Conservation (phyloP, 2,329 filamentous ascomycete genomes). For the Purpureocillium lavendulum region DNA sequence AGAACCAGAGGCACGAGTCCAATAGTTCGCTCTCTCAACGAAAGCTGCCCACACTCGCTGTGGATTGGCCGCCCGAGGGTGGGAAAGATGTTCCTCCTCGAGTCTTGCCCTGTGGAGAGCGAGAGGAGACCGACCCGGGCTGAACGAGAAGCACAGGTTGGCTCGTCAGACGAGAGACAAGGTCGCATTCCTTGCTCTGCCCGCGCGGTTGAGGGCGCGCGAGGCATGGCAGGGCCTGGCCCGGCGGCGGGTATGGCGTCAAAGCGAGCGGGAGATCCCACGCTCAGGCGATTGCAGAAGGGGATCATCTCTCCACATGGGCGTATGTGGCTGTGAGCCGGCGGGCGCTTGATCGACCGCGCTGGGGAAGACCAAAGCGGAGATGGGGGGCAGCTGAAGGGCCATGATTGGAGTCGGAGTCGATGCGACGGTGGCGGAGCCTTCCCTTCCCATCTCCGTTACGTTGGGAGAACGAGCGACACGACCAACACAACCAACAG, state of each 20-base stretch:
- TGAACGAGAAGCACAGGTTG: too few species aligned
- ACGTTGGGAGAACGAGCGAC: too few species aligned
- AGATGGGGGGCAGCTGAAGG: conserved; percentile 2
- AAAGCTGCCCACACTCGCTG: neutral
- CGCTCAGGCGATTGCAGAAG: neutral
- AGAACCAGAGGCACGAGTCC: neutral
- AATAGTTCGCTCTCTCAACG: neutral
- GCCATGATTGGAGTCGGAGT: conserved; percentile 6
- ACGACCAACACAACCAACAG: conserved; percentile 3
- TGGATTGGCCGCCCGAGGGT: neutral
- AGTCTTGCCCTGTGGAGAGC: too few species aligned
- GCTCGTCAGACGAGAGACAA: too few species aligned
- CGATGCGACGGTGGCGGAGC: conserved; percentile 12
- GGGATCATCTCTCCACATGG: conserved; percentile 2
- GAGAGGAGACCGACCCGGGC: too few species aligned
- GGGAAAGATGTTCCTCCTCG: too few species aligned
- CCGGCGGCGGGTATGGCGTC: conserved; percentile 10
- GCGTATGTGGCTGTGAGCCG: conserved; percentile 7
- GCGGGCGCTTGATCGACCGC: conserved; percentile 2
- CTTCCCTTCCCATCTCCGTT: neutral
- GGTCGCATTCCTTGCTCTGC: too few species aligned
- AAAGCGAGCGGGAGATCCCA: conserved; percentile 3
- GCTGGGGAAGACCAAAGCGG: conserved; percentile 1
- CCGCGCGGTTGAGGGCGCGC: too few species aligned
- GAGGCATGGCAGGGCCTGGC: conserved; percentile 3